These are phyloP conservation scores for Croton laevigatus DNA, from an alignment of 441 rosid genomes.

Conservation along the genomic window DNA sequence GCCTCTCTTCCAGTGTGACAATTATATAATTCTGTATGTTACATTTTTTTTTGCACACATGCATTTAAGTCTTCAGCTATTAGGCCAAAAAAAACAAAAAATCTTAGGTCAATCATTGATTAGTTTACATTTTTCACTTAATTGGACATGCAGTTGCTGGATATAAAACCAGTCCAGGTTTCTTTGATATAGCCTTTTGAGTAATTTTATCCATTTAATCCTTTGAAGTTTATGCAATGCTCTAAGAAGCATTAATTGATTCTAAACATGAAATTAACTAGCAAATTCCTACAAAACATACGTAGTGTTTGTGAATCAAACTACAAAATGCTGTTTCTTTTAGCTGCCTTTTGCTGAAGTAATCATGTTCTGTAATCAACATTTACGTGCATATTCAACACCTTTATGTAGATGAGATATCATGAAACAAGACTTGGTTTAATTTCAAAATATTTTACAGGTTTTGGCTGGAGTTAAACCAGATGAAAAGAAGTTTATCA, in stretches of 20 bases:
- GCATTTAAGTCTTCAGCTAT: neutral
- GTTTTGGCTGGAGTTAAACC: constrained; percentile 89
- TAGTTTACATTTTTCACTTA: neutral
- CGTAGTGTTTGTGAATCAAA: neutral
- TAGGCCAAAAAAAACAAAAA: neutral
- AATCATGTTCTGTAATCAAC: neutral
- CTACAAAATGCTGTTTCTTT: neutral
- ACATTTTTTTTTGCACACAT: neutral
- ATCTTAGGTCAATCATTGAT: no score
- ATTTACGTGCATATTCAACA: no score
- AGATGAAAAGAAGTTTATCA: constrained; percentile 69
- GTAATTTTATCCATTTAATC: no score
- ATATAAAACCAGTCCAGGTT: neutral
- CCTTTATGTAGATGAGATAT: neutral
- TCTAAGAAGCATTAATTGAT: neutral
- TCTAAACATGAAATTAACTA: neutral
- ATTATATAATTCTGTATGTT: neutral
- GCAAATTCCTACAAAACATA: neutral
- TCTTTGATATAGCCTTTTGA: no score
- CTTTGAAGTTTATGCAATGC: neutral
- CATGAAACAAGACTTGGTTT: neutral
- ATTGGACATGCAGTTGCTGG: no score
- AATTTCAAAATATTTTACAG: constrained; percentile 30
- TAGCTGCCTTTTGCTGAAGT: neutral
- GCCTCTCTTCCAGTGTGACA: neutral